Percentiles rank a stretch among this genome's conserved stretches.
These are phyloP conservation scores for Helotiales sp. DNA, from an alignment of 2,329 filamentous ascomycete species.

Conservation along the genomic window DNA sequence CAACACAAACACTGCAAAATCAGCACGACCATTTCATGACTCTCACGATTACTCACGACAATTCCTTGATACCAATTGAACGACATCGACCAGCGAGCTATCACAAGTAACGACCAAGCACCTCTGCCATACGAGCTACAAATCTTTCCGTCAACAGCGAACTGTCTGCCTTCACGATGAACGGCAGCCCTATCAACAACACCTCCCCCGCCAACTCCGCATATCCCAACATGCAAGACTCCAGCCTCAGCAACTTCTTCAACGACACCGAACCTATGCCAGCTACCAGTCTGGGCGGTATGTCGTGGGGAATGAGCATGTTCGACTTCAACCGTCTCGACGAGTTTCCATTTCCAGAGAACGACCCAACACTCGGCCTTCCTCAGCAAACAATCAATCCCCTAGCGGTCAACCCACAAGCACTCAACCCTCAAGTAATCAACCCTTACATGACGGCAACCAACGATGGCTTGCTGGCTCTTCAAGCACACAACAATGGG, in stretches of 20 bases:
- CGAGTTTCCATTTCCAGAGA: background rate
- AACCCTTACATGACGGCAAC: background rate
- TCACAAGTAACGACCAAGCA: no score
- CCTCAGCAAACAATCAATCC: no score
- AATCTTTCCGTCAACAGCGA: no score
- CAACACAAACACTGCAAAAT: no score
- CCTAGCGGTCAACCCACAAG: no score
- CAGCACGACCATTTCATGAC: no score
- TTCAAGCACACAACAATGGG: background rate
- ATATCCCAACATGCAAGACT: background rate
- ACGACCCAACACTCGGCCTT: background rate
- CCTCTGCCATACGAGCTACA: no score
- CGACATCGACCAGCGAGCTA: no score
- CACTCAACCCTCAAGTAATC: background rate
- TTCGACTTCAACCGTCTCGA: background rate
- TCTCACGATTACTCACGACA: no score
- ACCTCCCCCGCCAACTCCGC: background rate
- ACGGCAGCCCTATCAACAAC: background rate
- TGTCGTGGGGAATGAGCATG: background rate
- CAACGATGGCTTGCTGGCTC: background rate
- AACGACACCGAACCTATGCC: background rate
- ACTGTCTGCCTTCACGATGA: background rate
- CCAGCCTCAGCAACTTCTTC: background rate
- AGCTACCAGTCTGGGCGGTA: background rate
- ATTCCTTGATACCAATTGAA: no score